Conservation (phyloP, 2,329 filamentous ascomycete genomes). For the Coniochaeta prunicola region DNA sequence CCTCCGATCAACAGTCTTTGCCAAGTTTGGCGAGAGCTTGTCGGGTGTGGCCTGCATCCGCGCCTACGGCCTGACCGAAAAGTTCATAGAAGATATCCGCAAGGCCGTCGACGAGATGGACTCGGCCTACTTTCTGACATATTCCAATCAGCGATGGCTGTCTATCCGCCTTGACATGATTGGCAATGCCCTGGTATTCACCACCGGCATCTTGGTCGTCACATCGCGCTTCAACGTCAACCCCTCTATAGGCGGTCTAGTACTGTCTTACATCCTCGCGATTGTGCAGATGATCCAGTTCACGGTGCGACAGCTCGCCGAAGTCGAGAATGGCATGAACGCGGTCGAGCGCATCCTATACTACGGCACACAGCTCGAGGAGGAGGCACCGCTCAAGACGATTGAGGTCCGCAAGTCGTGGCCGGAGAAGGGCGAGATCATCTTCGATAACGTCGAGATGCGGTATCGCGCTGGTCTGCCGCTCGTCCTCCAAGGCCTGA, state of each 20-base stretch:
- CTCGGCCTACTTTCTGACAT: constrained; percentile 88
- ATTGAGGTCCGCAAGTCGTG: constrained; percentile 65
- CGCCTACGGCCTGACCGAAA: constrained; percentile 75
- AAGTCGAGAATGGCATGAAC: constrained; percentile 98
- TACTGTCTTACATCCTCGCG: constrained; percentile 85
- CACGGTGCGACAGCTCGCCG: constrained; percentile 84
- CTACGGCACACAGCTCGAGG: constrained; percentile 79
- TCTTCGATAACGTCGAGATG: constrained; percentile 71
- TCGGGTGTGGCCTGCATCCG: constrained; percentile 78
- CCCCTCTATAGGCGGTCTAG: constrained; percentile 78
- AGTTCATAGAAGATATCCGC: constrained; percentile 65
- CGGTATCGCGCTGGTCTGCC: constrained; percentile 66
- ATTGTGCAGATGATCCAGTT: constrained; percentile 97
- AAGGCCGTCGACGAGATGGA: constrained; percentile 84
- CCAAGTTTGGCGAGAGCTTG: constrained; percentile 85
- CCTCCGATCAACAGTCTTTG: constrained; percentile 79
- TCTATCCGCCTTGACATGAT: constrained; percentile 78
- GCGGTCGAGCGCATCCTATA: constrained; percentile 86
- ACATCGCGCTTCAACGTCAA: constrained; percentile 81
- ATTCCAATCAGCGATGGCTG: constrained; percentile 92
- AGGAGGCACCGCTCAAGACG: constrained; percentile 80
- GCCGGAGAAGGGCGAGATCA: constrained; percentile 80
- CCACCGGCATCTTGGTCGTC: constrained; percentile 82
- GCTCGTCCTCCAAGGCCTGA: constrained; percentile 63
- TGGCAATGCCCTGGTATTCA: constrained; percentile 78